phyloP scores from a whole-genome alignment of 2,329 filamentous ascomycete genomes.

The Niveomyces coronatus region DNA sequence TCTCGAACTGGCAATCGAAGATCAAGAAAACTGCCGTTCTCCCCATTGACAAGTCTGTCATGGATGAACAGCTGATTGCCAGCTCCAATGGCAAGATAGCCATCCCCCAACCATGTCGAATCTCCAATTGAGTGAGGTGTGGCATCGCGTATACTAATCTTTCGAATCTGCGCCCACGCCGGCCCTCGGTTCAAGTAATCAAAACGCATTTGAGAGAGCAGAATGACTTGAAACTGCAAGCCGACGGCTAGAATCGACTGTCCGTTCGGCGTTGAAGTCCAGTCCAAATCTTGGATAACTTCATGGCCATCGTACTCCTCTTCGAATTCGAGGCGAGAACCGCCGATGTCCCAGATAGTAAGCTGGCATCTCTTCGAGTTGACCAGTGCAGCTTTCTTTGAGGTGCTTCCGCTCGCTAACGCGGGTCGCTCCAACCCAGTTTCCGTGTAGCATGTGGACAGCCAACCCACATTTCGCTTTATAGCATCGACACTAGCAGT shows the following conservation, averaged over 20 bases:
- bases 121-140: slow-evolving; percentile 89
- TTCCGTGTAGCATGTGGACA: slow-evolving; percentile 71
- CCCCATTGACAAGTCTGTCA: slow-evolving; percentile 60
- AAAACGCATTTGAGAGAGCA: slow-evolving; percentile 81
- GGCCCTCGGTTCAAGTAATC: slow-evolving; percentile 82
- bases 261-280: slow-evolving; percentile 83
- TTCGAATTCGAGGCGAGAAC: slow-evolving; percentile 70
- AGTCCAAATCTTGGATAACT: slow-evolving; percentile 77
- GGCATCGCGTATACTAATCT: slow-evolving; percentile 69
- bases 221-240: slow-evolving; percentile 73
- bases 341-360: slow-evolving; percentile 85
- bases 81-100: slow-evolving; percentile 75
- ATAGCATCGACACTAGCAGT: slow-evolving; percentile 61
- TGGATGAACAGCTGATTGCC: slow-evolving; percentile 88
- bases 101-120: slow-evolving; percentile 80
- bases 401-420: slow-evolving; percentile 73
- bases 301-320: slow-evolving; percentile 64
- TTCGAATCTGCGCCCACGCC: slow-evolving; percentile 78
- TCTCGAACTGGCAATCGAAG: slow-evolving; percentile 37
- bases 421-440: slow-evolving; percentile 65
- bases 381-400: slow-evolving; percentile 78
- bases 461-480: slow-evolving; percentile 61
- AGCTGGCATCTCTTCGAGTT: slow-evolving; percentile 62
- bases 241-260: slow-evolving; percentile 89
- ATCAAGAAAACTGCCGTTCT: slow-evolving; percentile 46